Evolutionary conservation across 805 yeast species (phyloP), one percentile per base, ranked within the genome.

Genomic region (Suhomyces vadensis): DNA sequence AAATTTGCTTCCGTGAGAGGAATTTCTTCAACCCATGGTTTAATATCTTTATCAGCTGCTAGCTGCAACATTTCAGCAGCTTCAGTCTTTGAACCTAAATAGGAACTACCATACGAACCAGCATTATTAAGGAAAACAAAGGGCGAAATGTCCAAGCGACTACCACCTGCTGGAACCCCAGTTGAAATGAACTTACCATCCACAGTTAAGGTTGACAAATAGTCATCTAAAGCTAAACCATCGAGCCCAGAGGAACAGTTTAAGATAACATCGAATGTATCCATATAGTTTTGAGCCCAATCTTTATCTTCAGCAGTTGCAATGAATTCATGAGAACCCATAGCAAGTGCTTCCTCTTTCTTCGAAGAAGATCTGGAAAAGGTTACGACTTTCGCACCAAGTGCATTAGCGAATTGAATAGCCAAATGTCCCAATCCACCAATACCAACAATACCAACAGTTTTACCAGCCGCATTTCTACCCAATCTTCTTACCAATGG

Each of bases 41-140:
- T 71, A 56, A 85, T 70, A 33, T 71, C 64, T 53, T 82, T 72
- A 53, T 81, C 73, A 16, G 77, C 79, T 14, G 90, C 86, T 49
- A 86, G 59, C 37, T 80, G 69, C 53, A 87, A 72, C 81, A 87
- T 77, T 51, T 82, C 85, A 36, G 71, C 59, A 54, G 85, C 84
- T 66, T 85, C 91, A 39, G 62, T 63, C 60, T 81, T 80, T 37
- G 84, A 75, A 37, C 82, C 94, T 61, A 77, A 68, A 46, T 72
- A 71, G 9, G 89, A 81, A 7, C 84, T 72, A 42, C 83, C 85
- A 47, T 80, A 66, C 35, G 74, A 66, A 40, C 76, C 63, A 43
- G 81, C 85, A 48, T 65, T 68, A 16, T 61, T 51, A 51, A 82
- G 65, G 65, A 81, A 79, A 21, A 78, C 63, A 57, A 71, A 67